Percentiles rank a stretch among this genome's conserved stretches.
Evolutionary conservation across 768 basidiomycete species (phyloP).

Genomic region (Lanmaoa pseudosensibilis): DNA sequence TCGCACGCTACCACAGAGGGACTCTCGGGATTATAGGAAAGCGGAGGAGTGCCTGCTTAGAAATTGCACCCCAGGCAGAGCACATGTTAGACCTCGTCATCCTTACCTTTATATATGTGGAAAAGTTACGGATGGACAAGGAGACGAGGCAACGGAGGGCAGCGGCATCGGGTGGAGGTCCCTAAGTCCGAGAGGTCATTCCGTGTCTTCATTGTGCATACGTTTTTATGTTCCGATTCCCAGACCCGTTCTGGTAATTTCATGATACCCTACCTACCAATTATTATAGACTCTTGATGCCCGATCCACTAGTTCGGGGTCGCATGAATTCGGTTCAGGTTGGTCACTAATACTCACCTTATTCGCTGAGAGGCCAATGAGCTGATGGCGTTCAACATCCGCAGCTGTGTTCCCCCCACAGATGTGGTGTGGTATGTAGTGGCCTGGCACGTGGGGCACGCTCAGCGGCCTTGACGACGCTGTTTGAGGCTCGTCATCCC

Average conservation of each 20-base stretch:
- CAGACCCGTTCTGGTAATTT: background rate
- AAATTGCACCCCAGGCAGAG: slow-evolving; percentile 22
- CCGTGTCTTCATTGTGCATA: too few species aligned
- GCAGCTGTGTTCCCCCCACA: too few species aligned
- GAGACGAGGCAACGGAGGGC: slow-evolving; percentile 9
- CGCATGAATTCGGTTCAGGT: too few species aligned
- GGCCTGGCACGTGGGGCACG: too few species aligned
- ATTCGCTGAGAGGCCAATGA: too few species aligned
- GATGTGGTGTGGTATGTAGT: too few species aligned
- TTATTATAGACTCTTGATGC: background rate
- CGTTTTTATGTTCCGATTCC: background rate
- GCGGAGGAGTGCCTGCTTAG: slow-evolving; percentile 20
- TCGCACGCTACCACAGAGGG: slow-evolving; percentile 24
- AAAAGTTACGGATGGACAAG: slow-evolving; percentile 30
- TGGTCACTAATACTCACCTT: too few species aligned
- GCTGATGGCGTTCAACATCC: too few species aligned
- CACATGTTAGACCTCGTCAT: slow-evolving; percentile 28
- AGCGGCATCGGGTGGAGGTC: slow-evolving; percentile 16
- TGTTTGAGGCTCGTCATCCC: too few species aligned
- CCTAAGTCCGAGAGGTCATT: background rate
- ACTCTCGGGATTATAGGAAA: slow-evolving; percentile 28
- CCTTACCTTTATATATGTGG: slow-evolving; percentile 32
- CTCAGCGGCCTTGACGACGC: too few species aligned
- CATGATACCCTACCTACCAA: background rate
- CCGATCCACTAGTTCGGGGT: too few species aligned